Base-by-base conservation (phyloP, 768 basidiomycete genomes). In the Kwoniella botswanensis region DNA sequence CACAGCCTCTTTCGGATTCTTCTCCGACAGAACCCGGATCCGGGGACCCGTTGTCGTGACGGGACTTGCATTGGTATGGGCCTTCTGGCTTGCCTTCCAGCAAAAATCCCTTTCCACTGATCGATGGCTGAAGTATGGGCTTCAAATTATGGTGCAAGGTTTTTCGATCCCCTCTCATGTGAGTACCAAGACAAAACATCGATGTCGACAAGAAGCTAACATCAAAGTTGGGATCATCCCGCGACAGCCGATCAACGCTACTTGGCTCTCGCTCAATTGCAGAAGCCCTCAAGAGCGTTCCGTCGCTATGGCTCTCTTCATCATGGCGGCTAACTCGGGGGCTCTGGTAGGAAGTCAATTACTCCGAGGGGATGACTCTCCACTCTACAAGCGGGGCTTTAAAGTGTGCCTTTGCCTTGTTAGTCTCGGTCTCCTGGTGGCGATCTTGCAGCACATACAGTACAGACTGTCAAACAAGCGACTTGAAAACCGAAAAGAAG, bases 291-390 rank as follows among this genome's bases (percentile, higher is more conserved):
- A 79, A 60, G 70, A 79, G 62, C 63, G 81, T 0, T 74, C 81
- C 1, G 63, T 81, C 29, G 79, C 76, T 3, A 79, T 80, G 77
- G 77, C 81, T 1, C 74, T 80, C 71, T 75, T 77, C 61, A 71
- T 79, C 71, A 80, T 79, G 76, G 74, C 77, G 0, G 79, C 81
- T 21, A 82, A 82, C 67, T 54, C 59, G 12, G 81, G 77, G 2
- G 81, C 70, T 42, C 69, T 80, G 12, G 72, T 79, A 26, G 79
- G 79, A 0, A 73, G 72, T 15, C 81, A 81, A 46, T 59, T 82
- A 22, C 70, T 80, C 15, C 71, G 81, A 60, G 68, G 70, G 2
- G 76, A 78, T 58, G 81, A 82, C 64, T 67, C 74, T 2, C 81
- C 81, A 18, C 52, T 71, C 17, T 82, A 82, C 63, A 65, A 54